These are phyloP conservation scores for Perkinsus chesapeaki DNA, from an alignment of 169 alveolate species.

Conservation along the genomic window DNA sequence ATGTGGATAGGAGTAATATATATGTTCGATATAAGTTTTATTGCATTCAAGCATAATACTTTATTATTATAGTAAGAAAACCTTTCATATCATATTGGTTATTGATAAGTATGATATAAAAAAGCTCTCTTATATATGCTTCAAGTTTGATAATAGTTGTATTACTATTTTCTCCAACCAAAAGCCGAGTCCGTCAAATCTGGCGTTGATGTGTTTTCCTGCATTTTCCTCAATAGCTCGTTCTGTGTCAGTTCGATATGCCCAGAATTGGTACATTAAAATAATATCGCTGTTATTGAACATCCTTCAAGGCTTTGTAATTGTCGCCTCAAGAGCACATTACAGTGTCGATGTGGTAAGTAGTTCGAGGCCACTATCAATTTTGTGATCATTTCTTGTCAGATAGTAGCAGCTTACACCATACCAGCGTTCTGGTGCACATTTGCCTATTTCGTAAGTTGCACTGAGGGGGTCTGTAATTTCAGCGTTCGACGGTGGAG, in stretches of 20 bases:
- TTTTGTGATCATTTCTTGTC: not conserved
- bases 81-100: too few species aligned
- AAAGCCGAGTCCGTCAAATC: too few species aligned
- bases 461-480: too few species aligned
- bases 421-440: not conserved
- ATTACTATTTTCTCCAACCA: not conserved
- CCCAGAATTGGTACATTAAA: not conserved
- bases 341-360: not conserved
- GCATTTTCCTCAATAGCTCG: not conserved
- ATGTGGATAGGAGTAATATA: not conserved
- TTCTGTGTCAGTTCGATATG: not conserved
- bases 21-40: too few species aligned
- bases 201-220: too few species aligned
- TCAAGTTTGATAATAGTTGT: not conserved
- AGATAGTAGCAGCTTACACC: not conserved
- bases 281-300: not conserved
- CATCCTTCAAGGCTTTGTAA: not conserved
- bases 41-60: too few species aligned
- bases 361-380: not conserved
- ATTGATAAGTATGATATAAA: too few species aligned
- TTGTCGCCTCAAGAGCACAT: not conserved
- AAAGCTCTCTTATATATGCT: not conserved
- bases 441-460: not conserved
- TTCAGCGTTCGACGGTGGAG: too few species aligned
- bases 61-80: too few species aligned